Evolutionary conservation across 352 stramenopile genomes (phyloP).

Genomic region (Pythium coloratum): DNA sequence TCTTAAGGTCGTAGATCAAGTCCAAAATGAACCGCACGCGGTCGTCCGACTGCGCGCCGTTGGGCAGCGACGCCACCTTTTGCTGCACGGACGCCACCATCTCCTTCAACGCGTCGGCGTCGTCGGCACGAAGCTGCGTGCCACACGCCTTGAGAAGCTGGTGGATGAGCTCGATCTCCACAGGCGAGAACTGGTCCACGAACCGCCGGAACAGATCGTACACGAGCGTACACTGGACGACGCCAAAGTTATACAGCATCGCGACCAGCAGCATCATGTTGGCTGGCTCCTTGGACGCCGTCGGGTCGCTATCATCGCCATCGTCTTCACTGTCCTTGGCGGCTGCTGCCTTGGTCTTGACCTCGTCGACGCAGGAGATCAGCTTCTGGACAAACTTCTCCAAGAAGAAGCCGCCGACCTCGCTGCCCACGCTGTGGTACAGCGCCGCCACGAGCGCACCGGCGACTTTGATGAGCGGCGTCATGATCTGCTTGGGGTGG

Average conservation of each 20-base stretch:
- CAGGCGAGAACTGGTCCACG: constrained; percentile 63
- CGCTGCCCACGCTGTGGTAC: constrained; percentile 76
- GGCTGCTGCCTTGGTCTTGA: constrained; percentile 16
- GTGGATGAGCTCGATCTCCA: constrained; percentile 89
- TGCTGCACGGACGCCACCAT: constrained; percentile 85
- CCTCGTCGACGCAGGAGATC: constrained; percentile 36
- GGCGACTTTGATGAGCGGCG: constrained; percentile 73
- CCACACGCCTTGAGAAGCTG: constrained; percentile 82
- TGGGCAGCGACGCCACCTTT: constrained; percentile 52
- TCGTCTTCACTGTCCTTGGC: constrained; percentile 30
- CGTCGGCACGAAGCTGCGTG: constrained; percentile 80
- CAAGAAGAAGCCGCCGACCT: constrained; percentile 81
- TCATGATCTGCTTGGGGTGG: constrained; percentile 73
- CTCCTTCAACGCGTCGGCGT: constrained; percentile 79
- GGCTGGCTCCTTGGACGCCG: constrained; percentile 55
- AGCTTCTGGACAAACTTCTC: constrained; percentile 74
- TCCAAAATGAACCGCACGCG: constrained; percentile 91
- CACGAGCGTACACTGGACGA: constrained; percentile 88
- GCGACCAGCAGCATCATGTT: constrained; percentile 88
- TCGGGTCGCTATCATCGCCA: constrained; percentile 36
- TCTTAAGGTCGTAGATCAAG: constrained; percentile 96
- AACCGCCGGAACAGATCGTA: constrained; percentile 90
- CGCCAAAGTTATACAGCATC: constrained; percentile 91
- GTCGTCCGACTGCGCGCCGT: constrained; percentile 38
- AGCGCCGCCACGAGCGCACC: constrained; percentile 65